Evolutionary conservation across 768 basidiomycete species (phyloP), one percentile per base, ranked within the genome.

Genomic region (Porphyrellus cyaneotinctus): DNA sequence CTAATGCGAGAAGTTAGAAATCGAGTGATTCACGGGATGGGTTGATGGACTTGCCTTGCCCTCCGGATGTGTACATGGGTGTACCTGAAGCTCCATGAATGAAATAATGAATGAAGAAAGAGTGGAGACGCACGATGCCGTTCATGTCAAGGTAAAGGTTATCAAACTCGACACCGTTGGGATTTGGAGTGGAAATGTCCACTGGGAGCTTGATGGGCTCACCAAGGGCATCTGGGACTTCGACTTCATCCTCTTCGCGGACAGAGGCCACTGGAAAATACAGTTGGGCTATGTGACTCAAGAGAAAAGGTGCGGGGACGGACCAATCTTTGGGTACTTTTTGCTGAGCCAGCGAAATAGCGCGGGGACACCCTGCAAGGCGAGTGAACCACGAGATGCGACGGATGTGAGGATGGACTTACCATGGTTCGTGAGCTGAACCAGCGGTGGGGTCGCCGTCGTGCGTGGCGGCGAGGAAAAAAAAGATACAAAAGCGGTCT

Each of bases 91-190:
- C 1, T 39, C 13, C 7, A 11, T 56, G 23, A 39, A 32, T 41
- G 6, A 45, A 24, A 44, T 47, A 12, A 43, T 33, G 9, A n/a
- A 45, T 8, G 33, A 37, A 15, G 20, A 39, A 31, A 10, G 14
- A 24, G 5, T 24, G 11, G 20, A 14, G 20, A 58, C 87, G 58
- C 59, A 92, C 97, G 69, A 98, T 98, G 59, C 92, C 97, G 69
- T 99, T 99, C 97, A 99, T 98, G 68, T 99, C 95, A 38, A 99
- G 78, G 70, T 99, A 99, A 42, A 99, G 75, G 69, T 91, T 93
- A 74, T 99, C 97, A 60, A 95, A 92, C 74, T 99, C 97, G 52
- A 78, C 76, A 23, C 88, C 92, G 68, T 99, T 99, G n/a, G 97
- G 97, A 70, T 99, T 99, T 30, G 88, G 78, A 33, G 74, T 66